phyloP scores from a whole-genome alignment of 345 rosid species.

The Salix arbutifolia region DNA sequence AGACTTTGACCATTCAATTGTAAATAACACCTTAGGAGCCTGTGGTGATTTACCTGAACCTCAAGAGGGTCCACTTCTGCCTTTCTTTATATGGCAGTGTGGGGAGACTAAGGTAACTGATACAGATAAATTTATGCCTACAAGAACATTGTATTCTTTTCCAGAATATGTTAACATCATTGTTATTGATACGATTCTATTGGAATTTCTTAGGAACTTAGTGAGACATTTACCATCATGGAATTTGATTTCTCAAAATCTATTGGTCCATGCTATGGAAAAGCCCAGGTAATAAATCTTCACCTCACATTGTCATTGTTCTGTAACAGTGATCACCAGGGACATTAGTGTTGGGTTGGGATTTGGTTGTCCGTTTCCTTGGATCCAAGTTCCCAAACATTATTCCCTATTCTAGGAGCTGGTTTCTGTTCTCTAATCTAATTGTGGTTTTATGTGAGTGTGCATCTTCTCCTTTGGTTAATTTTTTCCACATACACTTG shows the following conservation, averaged over 20 bases:
- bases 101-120: conserved; percentile 65
- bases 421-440: too few relatives aligned
- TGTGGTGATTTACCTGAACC: conserved; percentile 61
- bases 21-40: conserved; percentile 72
- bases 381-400: too few relatives aligned
- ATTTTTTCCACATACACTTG: too few relatives aligned
- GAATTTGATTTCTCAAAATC: conserved; percentile 54
- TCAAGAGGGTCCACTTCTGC: conserved; percentile 66
- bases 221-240: conserved; percentile 54
- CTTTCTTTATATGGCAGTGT: conserved; percentile 81
- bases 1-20: conserved; percentile 83
- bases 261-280: too few relatives aligned
- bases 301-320: too few relatives aligned
- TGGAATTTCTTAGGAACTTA: conserved; percentile 53
- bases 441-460: too few relatives aligned
- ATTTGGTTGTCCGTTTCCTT: too few relatives aligned
- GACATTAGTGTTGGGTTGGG: too few relatives aligned
- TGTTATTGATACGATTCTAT: neutral
- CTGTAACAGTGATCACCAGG: too few relatives aligned
- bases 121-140: neutral
- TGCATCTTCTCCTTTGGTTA: too few relatives aligned
- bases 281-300: too few relatives aligned
- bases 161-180: neutral
- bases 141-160: neutral
- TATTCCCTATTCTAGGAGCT: too few relatives aligned